Evolutionary conservation across 805 yeast species (phyloP), one percentile per base, ranked within the genome.

Genomic region (Sugiyamaella smithiae): DNA sequence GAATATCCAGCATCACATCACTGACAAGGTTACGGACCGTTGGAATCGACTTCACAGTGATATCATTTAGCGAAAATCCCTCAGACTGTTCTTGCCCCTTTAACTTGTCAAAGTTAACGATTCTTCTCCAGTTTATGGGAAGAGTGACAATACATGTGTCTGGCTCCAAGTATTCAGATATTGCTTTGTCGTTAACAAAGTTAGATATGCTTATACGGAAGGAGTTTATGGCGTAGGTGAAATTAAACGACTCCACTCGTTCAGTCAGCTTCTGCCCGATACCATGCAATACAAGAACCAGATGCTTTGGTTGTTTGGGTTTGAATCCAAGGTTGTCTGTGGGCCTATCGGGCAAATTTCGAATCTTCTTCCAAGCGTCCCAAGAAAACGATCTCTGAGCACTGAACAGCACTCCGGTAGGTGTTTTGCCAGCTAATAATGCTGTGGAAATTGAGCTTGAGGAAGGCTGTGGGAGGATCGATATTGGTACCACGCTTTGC

Each of bases 51-150:
- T 83, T 84, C 3, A 88, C 78, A 22, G 88, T 87, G 40, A 93
- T 76, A 50, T 87, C 85, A 1, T 78, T 67, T 32, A 91, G 67
- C 17, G 45, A 40, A 45, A 51, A 45, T 25, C 42, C 24, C 28
- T 40, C 37, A 28, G 45, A 19, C 16, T 45, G 43, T 12, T 35
- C 49, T 9, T 45, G 43, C 11, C 46, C 54, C 19, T 42, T 48
- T 14, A 56, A 57, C 35, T 8, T 67, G 43, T 12, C 82, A 73
- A 57, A 72, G 62, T 26, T 62, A 12, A 71, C 52, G 45, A 78
- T 80, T 54, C 86, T 84, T 49, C 99, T 75, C 99, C 99, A 91
- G 25, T 91, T 79, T 32, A 91, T 82, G 0, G 99, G 98, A 17
- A 91, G 70, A 4, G 69, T 60, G 42, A 68, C 52, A n/a, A 57